A percentile compares a stretch with the other conserved stretches of the same genome.
Conservation (phyloP, 257 asterid genomes). For the Scutellaria barbata region DNA sequence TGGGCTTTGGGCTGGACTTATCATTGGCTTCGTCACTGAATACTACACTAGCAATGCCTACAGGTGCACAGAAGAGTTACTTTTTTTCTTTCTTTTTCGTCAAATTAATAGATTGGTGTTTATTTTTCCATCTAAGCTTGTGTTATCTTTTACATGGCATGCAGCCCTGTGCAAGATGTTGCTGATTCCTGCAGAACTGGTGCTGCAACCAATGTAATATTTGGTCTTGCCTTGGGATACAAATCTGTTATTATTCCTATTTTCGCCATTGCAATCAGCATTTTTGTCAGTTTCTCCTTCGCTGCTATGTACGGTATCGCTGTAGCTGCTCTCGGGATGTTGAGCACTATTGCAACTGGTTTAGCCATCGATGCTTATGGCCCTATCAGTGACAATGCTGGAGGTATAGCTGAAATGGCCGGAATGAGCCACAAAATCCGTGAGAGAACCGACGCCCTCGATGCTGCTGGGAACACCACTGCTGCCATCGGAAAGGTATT, state of each 20-base stretch:
- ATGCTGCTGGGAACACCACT: slow-evolving; percentile 96
- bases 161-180: slow-evolving; percentile 86
- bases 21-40: slow-evolving; percentile 89
- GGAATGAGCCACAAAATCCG: slow-evolving; percentile 93
- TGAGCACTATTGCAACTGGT: slow-evolving; percentile 95
- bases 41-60: slow-evolving; percentile 94
- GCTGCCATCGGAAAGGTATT: slow-evolving; percentile 93
- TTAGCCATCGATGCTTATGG: slow-evolving; percentile 95
- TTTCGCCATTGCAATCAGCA: slow-evolving; percentile 80
- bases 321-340: slow-evolving; percentile 90
- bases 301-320: slow-evolving; percentile 97
- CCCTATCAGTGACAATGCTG: slow-evolving; percentile 96
- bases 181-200: slow-evolving; percentile 99
- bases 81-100: not conserved
- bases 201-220: slow-evolving; percentile 91
- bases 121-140: not conserved
- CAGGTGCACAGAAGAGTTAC: slow-evolving; percentile 51
- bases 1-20: slow-evolving; percentile 98
- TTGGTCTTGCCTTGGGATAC: slow-evolving; percentile 94
- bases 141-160: not conserved
- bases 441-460: slow-evolving; percentile 95
- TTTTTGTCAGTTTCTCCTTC: slow-evolving; percentile 82
- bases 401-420: slow-evolving; percentile 98
- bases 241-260: slow-evolving; percentile 92
- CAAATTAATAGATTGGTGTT: not conserved